phyloP scores from a whole-genome alignment of 208 protist genomes.

The Tritrichomonas foetus region DNA sequence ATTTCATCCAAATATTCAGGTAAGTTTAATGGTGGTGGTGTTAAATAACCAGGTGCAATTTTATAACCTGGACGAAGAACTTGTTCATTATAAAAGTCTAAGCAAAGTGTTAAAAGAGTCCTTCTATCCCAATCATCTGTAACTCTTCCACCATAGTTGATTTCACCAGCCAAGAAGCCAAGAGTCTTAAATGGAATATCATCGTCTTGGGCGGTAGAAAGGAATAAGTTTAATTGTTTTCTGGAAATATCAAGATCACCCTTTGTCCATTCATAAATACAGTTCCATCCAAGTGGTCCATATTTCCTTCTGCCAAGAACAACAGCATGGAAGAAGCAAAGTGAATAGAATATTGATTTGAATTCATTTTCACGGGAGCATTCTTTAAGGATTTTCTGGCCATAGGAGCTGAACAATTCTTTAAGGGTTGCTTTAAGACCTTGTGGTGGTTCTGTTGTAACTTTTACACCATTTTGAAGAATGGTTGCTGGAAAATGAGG shows the following conservation, averaged over 20 bases:
- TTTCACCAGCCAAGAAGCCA: constrained; percentile 61
- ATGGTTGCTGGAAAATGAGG: constrained; percentile 88
- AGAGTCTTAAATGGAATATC: constrained; percentile 46
- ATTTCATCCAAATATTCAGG: constrained; percentile 59
- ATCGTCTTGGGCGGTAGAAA: constrained; percentile 49
- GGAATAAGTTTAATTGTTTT: constrained; percentile 77
- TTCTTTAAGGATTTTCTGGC: not conserved
- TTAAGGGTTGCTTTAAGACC: constrained; percentile 82
- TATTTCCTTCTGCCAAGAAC: constrained; percentile 94
- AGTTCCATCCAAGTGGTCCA: constrained; percentile 95
- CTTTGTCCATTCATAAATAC: constrained; percentile 90
- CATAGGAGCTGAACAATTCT: not conserved
- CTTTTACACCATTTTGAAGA: constrained; percentile 93
- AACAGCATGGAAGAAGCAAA: constrained; percentile 67
- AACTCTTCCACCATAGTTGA: constrained; percentile 68
- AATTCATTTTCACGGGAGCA: constrained; percentile 47
- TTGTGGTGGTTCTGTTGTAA: constrained; percentile 95
- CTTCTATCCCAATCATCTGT: constrained; percentile 52
- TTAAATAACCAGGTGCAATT: constrained; percentile 40
- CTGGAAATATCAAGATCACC: constrained; percentile 82
- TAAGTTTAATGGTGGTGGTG: constrained; percentile 64
- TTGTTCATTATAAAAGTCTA: constrained; percentile 38
- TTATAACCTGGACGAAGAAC: not conserved
- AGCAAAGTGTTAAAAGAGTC: constrained; percentile 41
- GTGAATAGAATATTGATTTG: constrained; percentile 66